Base-by-base conservation (phyloP, 768 basidiomycete genomes). In the Pulveroboletus sp. region DNA sequence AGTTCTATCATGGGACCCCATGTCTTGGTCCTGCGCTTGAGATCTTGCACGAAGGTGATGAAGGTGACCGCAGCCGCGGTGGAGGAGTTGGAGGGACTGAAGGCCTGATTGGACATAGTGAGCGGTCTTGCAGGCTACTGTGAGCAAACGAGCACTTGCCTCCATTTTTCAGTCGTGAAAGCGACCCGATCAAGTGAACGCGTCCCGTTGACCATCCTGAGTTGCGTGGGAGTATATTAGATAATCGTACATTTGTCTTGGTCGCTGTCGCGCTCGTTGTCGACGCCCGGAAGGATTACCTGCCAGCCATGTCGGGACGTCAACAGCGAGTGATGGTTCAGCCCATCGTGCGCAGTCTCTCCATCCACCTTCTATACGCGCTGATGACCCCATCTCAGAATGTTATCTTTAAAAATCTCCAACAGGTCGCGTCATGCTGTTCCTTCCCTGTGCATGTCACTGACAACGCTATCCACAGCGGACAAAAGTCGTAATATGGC, bases 261-360 rank as follows among this genome's bases (percentile, higher is more conserved):
- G 43, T 42, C 54, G 42, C 21, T 38, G 51, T 53, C 39, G 51
- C 38, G 38, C 35, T 2, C 51, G 45, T 49, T 51, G 39, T 49
- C 52, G 44, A 56, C 55, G 46, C 15, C 24, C 14, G 11, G n/a
- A 36, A 27, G 30, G 52, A 38, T 43, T 26, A 45, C 40, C 59
- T 24, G 50, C 51, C 50, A 72, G 83, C 63, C 68, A 97, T 97
- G 93, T 92, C 89, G 31, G 83, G 82, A 62, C 87, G 93, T 64
- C 90, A 92, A 67, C 88, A 93, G 67, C 89, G 93, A 67, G 94
- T 97, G 79, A 93, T 97, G 92, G 95, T 97, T 54, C 95, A 97
- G 73, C 93, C 93, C 83, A 96, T 96, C 84, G 94, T 95, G 90
- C 62, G 90, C 75, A 0, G 39, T 37, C 28, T 26, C 18, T 5